Base-by-base conservation (phyloP, 2,329 filamentous ascomycete genomes). In the Tolypocladium nubicola region DNA sequence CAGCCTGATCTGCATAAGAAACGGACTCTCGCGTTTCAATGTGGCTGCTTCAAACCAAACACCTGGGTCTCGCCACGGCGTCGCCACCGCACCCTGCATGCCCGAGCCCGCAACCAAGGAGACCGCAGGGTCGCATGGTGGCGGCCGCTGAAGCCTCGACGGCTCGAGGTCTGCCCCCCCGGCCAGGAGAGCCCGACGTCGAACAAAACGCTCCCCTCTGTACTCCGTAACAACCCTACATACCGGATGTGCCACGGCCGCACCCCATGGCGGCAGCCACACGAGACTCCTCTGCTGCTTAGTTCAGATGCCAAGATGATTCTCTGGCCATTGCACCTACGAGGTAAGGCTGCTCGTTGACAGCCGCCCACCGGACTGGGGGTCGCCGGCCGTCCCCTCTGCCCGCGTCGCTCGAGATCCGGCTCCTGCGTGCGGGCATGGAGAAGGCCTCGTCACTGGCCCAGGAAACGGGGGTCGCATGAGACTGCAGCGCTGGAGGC, bases 41-140 rank as follows among this genome's bases (percentile, higher is more conserved):
- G 60, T 61, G 64, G 61, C 61, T 60, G 63, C 59, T 64, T 65
- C 65, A 67, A 70, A 70, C 64, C 59, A 69, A 70, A 68, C 62
- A 61, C 60, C 58, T 61, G 61, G 61, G 57, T 56, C 59, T 62
- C 56, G 56, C 55, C 40, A 57, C 56, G 30, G 55, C 52, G n/a
- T 56, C 55, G 40, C 39, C 55, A 52, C 37, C 47, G 55, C 43
- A 54, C 53, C 54, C 54, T 55, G 38, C 52, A 56, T 53, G 49
- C 43, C 56, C n/a, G 40, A 49, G 40, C 21, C 53, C 53, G 35
- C 53, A 21, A 11, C 45, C 13, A 19, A 30, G 43, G 23, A 6
- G 37, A 54, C 40, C 30, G 4, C 39, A 47, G 35, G 11, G 35
- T 50, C 23, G 37, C 41, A 37, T 45, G 26, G 43, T 40, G 33